Base-by-base conservation (phyloP, 805 yeast genomes). In the Starmera caribaea region DNA sequence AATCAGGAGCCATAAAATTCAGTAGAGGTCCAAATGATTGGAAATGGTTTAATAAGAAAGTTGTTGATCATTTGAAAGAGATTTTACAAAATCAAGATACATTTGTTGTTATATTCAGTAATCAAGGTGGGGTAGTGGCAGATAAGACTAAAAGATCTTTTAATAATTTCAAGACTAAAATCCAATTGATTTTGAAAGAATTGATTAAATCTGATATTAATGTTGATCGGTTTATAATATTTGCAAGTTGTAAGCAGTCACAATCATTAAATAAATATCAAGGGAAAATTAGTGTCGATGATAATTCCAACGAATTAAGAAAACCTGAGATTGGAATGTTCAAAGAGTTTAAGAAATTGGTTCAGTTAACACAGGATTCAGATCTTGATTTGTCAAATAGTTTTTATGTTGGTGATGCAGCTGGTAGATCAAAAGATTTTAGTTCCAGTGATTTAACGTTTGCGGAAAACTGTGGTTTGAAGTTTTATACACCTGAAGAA, bases 331-430 rank as follows among this genome's bases (percentile, higher is more conserved):
- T 51, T 1, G 97, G 96, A 0, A 83, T 89, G 95, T 83, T 84
- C 79, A 57, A 68, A 1, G 71, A 67, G 37, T 63, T 83, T 29
- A 43, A 50, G 7, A 49, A 56, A 13, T 21, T 21, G 26, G 6
- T 21, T 3, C 24, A 21, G 24, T 79, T 73, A 47, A 43, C 75
- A 5, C 36, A 37, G 0, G 50, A 53, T 3, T 45, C 46, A 0
- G 41, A 42, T 8, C 6, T 78, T 2, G 78, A 76, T 48, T 37
- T 54, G 37, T 60, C 54, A 0, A 46, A 58, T 9, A 73, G 85
- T 38, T 66, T 79, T 39, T 92, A 62, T 57, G 89, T 88, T n/a
- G 98, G 98, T 6, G 98, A 90, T 63, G 97, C 97, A 0, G 97
- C 96, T 7, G 98, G 97, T 1, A 66, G 97, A 39, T 51, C 55